Conservation (phyloP, 2,329 filamentous ascomycete genomes). For the Trichoderma guizhouense region DNA sequence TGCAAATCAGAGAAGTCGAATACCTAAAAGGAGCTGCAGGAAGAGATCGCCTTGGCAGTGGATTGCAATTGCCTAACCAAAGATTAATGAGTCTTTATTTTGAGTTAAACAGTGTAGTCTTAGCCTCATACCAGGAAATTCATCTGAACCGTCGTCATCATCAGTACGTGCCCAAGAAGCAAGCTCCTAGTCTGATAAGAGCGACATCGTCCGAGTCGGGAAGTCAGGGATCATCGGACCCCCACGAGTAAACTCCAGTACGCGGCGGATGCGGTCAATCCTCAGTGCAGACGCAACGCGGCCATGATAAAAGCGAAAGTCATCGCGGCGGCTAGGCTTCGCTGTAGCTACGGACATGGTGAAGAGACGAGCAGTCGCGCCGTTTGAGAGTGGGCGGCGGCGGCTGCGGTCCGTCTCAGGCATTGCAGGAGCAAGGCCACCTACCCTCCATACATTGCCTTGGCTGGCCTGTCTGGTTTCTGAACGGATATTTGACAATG, state of each 20-base stretch:
- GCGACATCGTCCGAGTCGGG: not conserved
- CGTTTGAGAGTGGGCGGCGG: conserved; percentile 62
- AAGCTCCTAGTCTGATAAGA: not conserved
- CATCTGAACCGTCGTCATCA: conserved; percentile 25
- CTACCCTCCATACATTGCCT: conserved; percentile 74
- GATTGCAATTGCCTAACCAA: conserved; percentile 20
- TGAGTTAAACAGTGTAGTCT: not conserved
- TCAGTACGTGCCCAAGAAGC: not conserved
- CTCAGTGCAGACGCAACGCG: conserved; percentile 77
- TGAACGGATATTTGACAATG: conserved; percentile 24
- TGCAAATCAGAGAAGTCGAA: conserved; percentile 24
- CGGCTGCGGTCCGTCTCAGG: conserved; percentile 59
- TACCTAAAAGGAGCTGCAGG: conserved; percentile 76
- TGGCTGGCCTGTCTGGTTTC: conserved; percentile 54
- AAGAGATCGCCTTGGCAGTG: conserved; percentile 42
- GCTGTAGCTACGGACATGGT: conserved; percentile 47
- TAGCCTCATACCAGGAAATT: not conserved
- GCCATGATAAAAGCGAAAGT: conserved; percentile 65
- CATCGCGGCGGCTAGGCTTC: conserved; percentile 49
- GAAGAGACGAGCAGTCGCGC: conserved; percentile 68
- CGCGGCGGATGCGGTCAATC: conserved; percentile 65
- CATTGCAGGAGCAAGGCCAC: conserved; percentile 59
- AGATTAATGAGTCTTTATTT: conserved; percentile 12
- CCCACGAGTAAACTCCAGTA: conserved; percentile 54
- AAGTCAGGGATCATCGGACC: conserved; percentile 14